These are phyloP conservation scores for Chenopodium suecicum DNA, from an alignment of 148 eudicot genomes.

Conservation along the genomic window DNA sequence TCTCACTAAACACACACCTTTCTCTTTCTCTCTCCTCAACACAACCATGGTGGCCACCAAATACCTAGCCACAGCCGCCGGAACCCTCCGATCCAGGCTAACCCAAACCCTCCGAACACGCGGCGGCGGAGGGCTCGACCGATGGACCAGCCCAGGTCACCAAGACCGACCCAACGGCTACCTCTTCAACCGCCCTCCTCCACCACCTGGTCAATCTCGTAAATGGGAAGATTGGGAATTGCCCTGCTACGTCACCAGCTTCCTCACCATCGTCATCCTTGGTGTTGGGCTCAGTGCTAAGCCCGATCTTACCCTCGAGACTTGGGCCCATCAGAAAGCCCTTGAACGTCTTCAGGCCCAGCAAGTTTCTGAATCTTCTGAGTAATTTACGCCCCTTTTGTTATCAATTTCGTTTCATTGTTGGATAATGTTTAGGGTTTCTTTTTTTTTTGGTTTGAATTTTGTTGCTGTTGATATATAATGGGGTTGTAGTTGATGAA, in stretches of 20 bases:
- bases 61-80: slow-evolving; percentile 24
- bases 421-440: slow-evolving; percentile 1
- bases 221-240: slow-evolving; percentile 99
- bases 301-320: slow-evolving; percentile 93
- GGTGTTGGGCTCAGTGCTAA: slow-evolving; percentile 91
- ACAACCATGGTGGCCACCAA: slow-evolving; percentile 20
- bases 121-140: slow-evolving; percentile 42
- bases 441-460: no score
- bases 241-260: slow-evolving; percentile 94
- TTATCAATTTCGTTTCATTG: not conserved
- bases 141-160: slow-evolving; percentile 88
- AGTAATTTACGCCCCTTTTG: slow-evolving; percentile 2
- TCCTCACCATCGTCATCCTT: slow-evolving; percentile 86
- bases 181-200: slow-evolving; percentile 72
- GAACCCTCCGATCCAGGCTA: slow-evolving; percentile 41
- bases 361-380: slow-evolving; percentile 37
- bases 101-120: slow-evolving; percentile 53
- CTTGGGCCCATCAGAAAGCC: slow-evolving; percentile 97
- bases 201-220: slow-evolving; percentile 72
- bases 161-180: slow-evolving; percentile 93
- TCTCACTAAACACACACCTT: not conserved
- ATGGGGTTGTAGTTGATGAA: not conserved
- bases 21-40: not conserved
- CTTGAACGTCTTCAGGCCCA: slow-evolving; percentile 68
- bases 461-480: not conserved